Percentiles rank a stretch among this genome's conserved stretches.
These are phyloP conservation scores for Yamagishiella unicocca DNA, from an alignment of 139 green algal species.

Conservation along the genomic window DNA sequence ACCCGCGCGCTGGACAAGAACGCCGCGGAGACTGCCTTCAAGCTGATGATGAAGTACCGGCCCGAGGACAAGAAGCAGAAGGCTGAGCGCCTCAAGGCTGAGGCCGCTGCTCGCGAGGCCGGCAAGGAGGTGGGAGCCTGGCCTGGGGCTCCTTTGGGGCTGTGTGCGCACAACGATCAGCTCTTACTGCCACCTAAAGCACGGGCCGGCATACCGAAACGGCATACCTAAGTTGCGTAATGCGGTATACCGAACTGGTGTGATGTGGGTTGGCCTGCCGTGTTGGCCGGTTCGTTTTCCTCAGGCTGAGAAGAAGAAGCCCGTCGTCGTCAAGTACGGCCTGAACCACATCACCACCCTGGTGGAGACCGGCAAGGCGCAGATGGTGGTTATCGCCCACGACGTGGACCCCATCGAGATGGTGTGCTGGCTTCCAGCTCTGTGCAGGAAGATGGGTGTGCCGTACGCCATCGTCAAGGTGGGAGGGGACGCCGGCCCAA, in stretches of 20 bases:
- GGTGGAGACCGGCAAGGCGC: constrained; percentile 94
- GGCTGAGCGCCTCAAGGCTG: constrained; percentile 90
- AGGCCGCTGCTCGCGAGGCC: constrained; percentile 80
- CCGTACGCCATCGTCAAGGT: constrained; percentile 99
- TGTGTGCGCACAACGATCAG: no score
- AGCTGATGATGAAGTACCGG: constrained; percentile 98
- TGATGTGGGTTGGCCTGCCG: neutral
- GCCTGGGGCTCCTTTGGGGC: no score
- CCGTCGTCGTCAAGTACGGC: constrained; percentile 98
- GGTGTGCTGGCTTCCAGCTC: constrained; percentile 98
- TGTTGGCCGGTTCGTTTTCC: no score
- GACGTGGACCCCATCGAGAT: constrained; percentile 99
- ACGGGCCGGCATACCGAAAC: no score
- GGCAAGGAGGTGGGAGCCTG: constrained; percentile 63
- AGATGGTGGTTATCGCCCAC: constrained; percentile 98
- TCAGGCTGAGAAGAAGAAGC: constrained; percentile 97
- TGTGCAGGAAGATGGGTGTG: constrained; percentile 99
- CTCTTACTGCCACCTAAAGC: no score
- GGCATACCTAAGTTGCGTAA: no score
- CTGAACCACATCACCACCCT: constrained; percentile 99
- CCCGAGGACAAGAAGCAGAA: constrained; percentile 98
- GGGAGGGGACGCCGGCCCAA: no score
- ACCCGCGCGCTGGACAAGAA: constrained; percentile 81
- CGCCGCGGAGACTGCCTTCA: constrained; percentile 94
- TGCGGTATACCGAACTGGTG: no score